phyloP scores from a whole-genome alignment of 768 basidiomycete genomes.

The Phylloporus sp. region DNA sequence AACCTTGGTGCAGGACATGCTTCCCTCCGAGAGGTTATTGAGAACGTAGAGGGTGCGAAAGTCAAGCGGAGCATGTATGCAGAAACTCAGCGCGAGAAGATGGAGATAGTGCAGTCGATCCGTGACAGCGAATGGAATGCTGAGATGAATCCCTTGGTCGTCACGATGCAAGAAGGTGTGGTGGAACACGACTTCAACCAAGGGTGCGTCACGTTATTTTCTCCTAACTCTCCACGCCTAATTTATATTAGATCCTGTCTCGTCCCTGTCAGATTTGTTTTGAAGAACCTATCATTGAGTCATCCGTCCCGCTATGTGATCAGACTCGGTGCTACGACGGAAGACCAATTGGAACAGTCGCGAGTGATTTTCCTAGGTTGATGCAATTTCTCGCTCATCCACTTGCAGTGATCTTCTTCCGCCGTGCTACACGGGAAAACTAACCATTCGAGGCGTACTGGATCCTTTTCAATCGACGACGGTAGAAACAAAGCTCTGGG shows the following conservation, averaged over 20 bases:
- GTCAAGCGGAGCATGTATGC: conserved; percentile 85
- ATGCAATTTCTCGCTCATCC: conserved; percentile 7
- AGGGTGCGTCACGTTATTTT: conserved; percentile 50
- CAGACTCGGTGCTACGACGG: conserved; percentile 35
- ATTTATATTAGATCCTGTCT: conserved; percentile 48
- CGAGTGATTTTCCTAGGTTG: conserved; percentile 7
- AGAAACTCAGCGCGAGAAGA: conserved; percentile 76
- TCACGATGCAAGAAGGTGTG: conserved; percentile 44
- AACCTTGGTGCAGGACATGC: conserved; percentile 69
- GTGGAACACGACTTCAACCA: conserved; percentile 61
- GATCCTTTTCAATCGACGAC: conserved; percentile 42
- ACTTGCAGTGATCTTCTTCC: conserved; percentile 39
- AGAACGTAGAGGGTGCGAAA: conserved; percentile 57
- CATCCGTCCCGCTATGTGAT: conserved; percentile 57
- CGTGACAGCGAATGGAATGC: conserved; percentile 69
- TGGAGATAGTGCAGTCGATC: conserved; percentile 63
- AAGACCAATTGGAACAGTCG: conserved; percentile 21
- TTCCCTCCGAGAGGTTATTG: conserved; percentile 56
- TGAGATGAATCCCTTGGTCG: conserved; percentile 71
- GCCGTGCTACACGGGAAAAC: conserved; percentile 61
- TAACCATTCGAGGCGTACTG: conserved; percentile 60
- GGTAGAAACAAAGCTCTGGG: conserved; percentile 54
- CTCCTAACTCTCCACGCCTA: conserved; percentile 2
- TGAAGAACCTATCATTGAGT: conserved; percentile 73
- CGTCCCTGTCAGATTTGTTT: conserved; percentile 47